These are phyloP conservation scores for Calonectria fujianensis DNA, from an alignment of 2,329 filamentous ascomycete genomes.

Conservation along the genomic window DNA sequence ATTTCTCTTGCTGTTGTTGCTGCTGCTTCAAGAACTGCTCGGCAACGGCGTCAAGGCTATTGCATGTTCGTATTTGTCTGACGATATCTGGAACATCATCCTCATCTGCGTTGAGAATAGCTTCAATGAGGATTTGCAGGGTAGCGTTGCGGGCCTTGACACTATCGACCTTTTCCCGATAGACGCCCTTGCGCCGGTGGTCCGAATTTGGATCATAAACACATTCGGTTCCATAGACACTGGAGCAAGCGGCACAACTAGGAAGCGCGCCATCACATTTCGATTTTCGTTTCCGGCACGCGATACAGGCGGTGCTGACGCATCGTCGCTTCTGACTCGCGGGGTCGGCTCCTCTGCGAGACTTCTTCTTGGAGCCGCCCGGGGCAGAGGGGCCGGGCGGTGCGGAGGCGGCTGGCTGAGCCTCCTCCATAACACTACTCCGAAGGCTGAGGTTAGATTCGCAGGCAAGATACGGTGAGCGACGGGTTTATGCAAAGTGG, in stretches of 20 bases:
- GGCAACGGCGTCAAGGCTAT: conserved; percentile 76
- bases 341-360: conserved; percentile 69
- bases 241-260: conserved; percentile 95
- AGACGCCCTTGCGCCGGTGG: conserved; percentile 96
- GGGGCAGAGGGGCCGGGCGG: conserved; percentile 43
- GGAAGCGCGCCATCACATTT: conserved; percentile 95
- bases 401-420: conserved; percentile 33
- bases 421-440: conserved; percentile 48
- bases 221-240: conserved; percentile 93
- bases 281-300: conserved; percentile 85
- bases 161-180: conserved; percentile 93
- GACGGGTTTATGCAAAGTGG: conserved; percentile 10
- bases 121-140: conserved; percentile 92
- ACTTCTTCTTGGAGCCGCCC: conserved; percentile 66
- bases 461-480: conserved; percentile 22
- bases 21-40: conserved; percentile 71
- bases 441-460: conserved; percentile 29
- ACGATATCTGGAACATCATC: conserved; percentile 89
- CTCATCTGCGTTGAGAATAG: conserved; percentile 92
- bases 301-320: conserved; percentile 89
- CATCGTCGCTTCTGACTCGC: conserved; percentile 81
- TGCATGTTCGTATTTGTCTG: conserved; percentile 90
- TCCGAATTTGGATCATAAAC: conserved; percentile 98
- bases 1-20: conserved; percentile 56
- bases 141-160: conserved; percentile 92